Percentiles rank a stretch among this genome's conserved stretches.
These are phyloP conservation scores for Aspergillus hiratsukae DNA, from an alignment of 2,329 filamentous ascomycete species.

Conservation along the genomic window DNA sequence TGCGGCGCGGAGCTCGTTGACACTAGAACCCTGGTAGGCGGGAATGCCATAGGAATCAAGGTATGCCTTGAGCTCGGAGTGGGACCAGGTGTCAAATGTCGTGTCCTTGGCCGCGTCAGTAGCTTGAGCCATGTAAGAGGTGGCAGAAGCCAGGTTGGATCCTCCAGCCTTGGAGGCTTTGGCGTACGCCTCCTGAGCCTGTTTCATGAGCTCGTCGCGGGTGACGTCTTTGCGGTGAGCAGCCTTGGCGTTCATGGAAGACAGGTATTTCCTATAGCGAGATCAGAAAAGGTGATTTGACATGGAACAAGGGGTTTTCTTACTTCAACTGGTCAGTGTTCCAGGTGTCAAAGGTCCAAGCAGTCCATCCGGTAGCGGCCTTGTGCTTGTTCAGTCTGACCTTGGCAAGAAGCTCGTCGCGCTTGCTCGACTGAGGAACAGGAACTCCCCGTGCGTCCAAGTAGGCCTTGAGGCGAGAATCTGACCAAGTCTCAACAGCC, in stretches of 20 bases:
- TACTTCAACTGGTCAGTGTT: constrained; percentile 65
- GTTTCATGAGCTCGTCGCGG: constrained; percentile 68
- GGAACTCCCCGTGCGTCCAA: constrained; percentile 73
- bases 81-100: constrained; percentile 68
- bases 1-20: constrained; percentile 65
- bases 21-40: constrained; percentile 61
- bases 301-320: constrained; percentile 8
- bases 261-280: constrained; percentile 44
- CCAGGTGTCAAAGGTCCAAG: constrained; percentile 78
- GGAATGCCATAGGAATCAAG: constrained; percentile 73
- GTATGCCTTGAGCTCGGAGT: constrained; percentile 69
- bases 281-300: constrained; percentile 2
- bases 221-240: constrained; percentile 60
- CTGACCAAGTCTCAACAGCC: constrained; percentile 62
- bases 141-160: constrained; percentile 57
- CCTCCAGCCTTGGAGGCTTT: constrained; percentile 47
- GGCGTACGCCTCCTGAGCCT: constrained; percentile 43
- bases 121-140: constrained; percentile 63
- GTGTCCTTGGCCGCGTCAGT: constrained; percentile 62
- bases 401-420: constrained; percentile 67
- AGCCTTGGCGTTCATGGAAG: constrained; percentile 48
- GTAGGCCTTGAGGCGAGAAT: constrained; percentile 72
- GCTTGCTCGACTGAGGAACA: constrained; percentile 66
- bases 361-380: constrained; percentile 61
- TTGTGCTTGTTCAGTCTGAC: constrained; percentile 72